A percentile compares a stretch with the other conserved stretches of the same genome.
Conservation (phyloP, 2,329 filamentous ascomycete genomes). For the Rugonectria rugulosa region DNA sequence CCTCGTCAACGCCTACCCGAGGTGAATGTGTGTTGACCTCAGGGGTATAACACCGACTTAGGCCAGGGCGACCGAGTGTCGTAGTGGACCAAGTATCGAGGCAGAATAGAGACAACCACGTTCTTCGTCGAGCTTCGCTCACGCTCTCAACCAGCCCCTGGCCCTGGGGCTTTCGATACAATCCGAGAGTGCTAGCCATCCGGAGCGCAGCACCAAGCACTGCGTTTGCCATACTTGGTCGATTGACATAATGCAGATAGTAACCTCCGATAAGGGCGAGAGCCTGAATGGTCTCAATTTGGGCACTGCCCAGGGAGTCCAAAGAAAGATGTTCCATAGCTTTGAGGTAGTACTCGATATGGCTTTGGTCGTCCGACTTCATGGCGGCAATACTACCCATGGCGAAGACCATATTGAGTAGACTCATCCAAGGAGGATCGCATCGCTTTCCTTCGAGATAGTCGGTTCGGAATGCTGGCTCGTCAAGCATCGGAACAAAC, state of each 20-base stretch:
- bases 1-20: conserved; percentile 57
- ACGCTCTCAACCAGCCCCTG: conserved; percentile 12
- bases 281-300: conserved; percentile 73
- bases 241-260: conserved; percentile 79
- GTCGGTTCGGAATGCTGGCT: conserved; percentile 64
- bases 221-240: conserved; percentile 79
- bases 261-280: conserved; percentile 76
- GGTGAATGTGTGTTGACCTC: conserved; percentile 73
- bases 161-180: conserved; percentile 65
- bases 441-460: conserved; percentile 49
- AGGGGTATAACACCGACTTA: conserved; percentile 71
- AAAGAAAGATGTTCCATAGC: conserved; percentile 72
- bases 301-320: conserved; percentile 67
- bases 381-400: conserved; percentile 76
- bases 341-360: conserved; percentile 73
- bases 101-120: conserved; percentile 80
- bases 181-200: conserved; percentile 75
- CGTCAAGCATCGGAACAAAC: conserved; percentile 77
- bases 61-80: conserved; percentile 73
- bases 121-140: conserved; percentile 67
- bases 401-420: conserved; percentile 80
- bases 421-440: conserved; percentile 72
- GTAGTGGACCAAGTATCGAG: conserved; percentile 78
- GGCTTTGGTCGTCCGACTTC: conserved; percentile 69
- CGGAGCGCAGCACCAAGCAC: conserved; percentile 74